Evolutionary conservation across 495 filamentous ascomycete genomes (phyloP).

Genomic region (Pyrenula massariospora): DNA sequence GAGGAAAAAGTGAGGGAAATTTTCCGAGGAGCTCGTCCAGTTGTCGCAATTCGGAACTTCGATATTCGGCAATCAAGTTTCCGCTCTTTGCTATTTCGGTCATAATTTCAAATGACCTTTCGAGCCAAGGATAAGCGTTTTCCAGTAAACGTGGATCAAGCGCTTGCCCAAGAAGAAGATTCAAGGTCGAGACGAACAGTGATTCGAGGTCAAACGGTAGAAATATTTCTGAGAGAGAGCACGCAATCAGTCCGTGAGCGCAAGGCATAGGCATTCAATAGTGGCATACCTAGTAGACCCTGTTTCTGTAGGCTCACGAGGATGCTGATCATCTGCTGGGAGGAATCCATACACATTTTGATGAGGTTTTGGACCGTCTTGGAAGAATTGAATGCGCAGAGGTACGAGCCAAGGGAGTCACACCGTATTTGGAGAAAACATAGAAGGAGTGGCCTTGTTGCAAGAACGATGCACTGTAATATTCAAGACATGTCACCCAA

Average conservation of each 20-base stretch:
- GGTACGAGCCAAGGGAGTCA: too few relatives aligned
- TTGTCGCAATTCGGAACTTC: conserved; percentile 25
- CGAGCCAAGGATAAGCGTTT: conserved; percentile 19
- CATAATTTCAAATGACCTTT: conserved; percentile 22
- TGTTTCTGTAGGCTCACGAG: conserved; percentile 23
- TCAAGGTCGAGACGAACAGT: conserved; percentile 24
- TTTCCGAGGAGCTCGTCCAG: too few relatives aligned
- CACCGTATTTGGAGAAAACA: conserved; percentile 26
- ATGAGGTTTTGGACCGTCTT: conserved; percentile 21
- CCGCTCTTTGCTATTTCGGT: conserved; percentile 30
- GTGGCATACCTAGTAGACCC: conserved; percentile 24
- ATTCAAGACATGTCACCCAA: neutral
- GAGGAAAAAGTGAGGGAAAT: too few relatives aligned
- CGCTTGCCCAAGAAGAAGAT: conserved; percentile 21
- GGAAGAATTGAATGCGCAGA: conserved; percentile 21
- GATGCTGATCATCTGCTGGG: conserved; percentile 27
- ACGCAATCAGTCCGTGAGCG: neutral
- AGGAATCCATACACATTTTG: conserved; percentile 29
- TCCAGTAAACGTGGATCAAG: conserved; percentile 19
- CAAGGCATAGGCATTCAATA: neutral
- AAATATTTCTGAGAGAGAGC: conserved; percentile 22
- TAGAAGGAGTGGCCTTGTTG: conserved; percentile 27
- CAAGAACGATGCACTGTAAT: conserved; percentile 25
- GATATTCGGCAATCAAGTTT: conserved; percentile 25
- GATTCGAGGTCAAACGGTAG: conserved; percentile 33